Conservation (phyloP, 2,329 filamentous ascomycete species). For the Scortechinia acanthostroma region DNA sequence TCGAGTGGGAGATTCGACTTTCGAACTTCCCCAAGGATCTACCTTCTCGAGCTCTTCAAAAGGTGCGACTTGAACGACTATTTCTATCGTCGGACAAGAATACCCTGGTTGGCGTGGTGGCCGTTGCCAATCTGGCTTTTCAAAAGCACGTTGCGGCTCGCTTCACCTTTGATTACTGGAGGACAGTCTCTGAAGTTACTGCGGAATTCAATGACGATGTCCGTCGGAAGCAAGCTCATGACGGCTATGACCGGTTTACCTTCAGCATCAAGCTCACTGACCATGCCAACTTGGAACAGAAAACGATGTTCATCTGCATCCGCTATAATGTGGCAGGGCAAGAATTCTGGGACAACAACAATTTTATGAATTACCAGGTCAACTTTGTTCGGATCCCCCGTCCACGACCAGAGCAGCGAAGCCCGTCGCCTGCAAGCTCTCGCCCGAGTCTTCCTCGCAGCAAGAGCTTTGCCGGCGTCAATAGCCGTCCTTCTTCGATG, state of each 20-base stretch:
- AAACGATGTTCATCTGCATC: constrained; percentile 87
- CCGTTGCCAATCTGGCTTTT: constrained; percentile 82
- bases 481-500: too few species aligned
- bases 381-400: constrained; percentile 80
- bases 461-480: too few species aligned
- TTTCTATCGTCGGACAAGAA: constrained; percentile 86
- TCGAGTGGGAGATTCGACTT: constrained; percentile 82
- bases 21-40: constrained; percentile 72
- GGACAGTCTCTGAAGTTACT: constrained; percentile 87
- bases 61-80: constrained; percentile 77
- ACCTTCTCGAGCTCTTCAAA: constrained; percentile 50
- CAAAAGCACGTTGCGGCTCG: constrained; percentile 83
- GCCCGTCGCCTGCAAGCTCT: too few species aligned
- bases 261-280: constrained; percentile 92
- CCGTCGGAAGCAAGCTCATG: constrained; percentile 52
- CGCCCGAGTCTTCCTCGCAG: too few species aligned
- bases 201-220: constrained; percentile 84
- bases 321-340: constrained; percentile 77
- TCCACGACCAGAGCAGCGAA: constrained; percentile 32
- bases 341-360: constrained; percentile 95
- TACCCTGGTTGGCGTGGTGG: constrained; percentile 74
- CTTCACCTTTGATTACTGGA: constrained; percentile 97
- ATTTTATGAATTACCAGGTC: constrained; percentile 79
- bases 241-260: constrained; percentile 79
- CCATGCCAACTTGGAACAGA: constrained; percentile 81